phyloP scores from a whole-genome alignment of 495 filamentous ascomycete genomes.

The Aspergillus heteromorphus region DNA sequence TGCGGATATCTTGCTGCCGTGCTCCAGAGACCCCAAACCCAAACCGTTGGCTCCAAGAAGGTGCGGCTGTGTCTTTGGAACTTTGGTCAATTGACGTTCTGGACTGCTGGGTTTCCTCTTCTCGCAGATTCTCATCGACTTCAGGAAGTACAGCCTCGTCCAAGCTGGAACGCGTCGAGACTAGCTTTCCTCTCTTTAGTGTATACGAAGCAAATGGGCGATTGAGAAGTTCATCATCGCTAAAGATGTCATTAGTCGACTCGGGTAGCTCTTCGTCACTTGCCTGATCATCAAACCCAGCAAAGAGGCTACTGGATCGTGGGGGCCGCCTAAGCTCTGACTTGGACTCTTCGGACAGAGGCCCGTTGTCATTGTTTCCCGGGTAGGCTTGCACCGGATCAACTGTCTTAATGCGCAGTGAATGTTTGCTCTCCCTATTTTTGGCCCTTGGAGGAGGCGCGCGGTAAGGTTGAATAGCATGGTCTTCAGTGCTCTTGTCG shows the following conservation, averaged over 20 bases:
- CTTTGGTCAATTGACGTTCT: conserved; percentile 7
- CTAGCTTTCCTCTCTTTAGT: conserved; percentile 37
- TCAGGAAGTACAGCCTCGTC: conserved; percentile 35
- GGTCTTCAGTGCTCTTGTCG: conserved; percentile 17
- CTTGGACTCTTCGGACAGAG: conserved; percentile 52
- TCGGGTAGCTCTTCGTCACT: conserved; percentile 44
- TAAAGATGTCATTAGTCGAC: conserved; percentile 42
- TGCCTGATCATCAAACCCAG: conserved; percentile 62
- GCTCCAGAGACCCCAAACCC: conserved; percentile 18
- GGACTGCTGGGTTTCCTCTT: conserved; percentile 25
- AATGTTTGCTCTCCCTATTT: conserved; percentile 20
- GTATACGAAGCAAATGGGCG: conserved; percentile 42
- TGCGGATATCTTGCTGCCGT: conserved; percentile 52
- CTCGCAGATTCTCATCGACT: conserved; percentile 36
- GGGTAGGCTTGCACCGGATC: conserved; percentile 64
- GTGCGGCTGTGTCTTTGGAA: conserved; percentile 3
- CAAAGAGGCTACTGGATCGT: conserved; percentile 78
- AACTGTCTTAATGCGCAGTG: conserved; percentile 11
- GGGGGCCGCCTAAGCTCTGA: conserved; percentile 62
- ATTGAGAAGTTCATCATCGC: conserved; percentile 41
- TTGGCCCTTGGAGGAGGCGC: conserved; percentile 29
- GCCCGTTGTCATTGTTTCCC: conserved; percentile 79
- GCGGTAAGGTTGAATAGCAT: conserved; percentile 27
- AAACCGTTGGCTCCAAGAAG: conserved; percentile 21
- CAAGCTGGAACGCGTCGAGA: conserved; percentile 31